These are phyloP conservation scores for Arachis hypogaea DNA, from an alignment of 306 rosid genomes.

Conservation along the genomic window DNA sequence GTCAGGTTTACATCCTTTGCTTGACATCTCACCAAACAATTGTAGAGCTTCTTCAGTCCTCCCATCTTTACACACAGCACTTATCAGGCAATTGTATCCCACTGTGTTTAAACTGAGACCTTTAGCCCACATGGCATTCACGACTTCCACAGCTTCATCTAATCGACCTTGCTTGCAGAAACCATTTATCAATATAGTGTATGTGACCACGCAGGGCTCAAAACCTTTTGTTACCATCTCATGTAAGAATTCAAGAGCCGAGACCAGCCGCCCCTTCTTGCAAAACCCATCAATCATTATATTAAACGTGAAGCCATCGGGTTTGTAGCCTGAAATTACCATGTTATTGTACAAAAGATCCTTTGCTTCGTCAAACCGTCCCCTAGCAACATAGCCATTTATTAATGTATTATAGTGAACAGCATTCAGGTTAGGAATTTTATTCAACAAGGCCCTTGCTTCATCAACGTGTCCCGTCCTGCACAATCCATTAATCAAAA, in stretches of 20 bases:
- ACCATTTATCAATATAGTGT: slow-evolving; percentile 73
- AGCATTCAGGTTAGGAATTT: slow-evolving; percentile 63
- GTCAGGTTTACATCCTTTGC: slow-evolving; percentile 85
- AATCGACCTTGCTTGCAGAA: slow-evolving; percentile 72
- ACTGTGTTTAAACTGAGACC: slow-evolving; percentile 71
- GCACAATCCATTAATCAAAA: slow-evolving; percentile 78
- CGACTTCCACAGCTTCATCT: slow-evolving; percentile 61
- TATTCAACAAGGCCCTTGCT: slow-evolving; percentile 67
- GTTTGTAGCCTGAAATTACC: slow-evolving; percentile 60
- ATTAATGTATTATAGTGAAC: slow-evolving; percentile 73
- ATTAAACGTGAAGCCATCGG: slow-evolving; percentile 81
- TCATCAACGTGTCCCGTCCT: slow-evolving; percentile 68
- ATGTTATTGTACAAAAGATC: slow-evolving; percentile 56
- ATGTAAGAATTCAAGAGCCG: slow-evolving; percentile 66
- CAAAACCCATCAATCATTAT: slow-evolving; percentile 77
- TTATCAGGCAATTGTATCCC: slow-evolving; percentile 79
- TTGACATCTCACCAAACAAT: slow-evolving; percentile 63
- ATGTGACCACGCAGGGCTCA: slow-evolving; percentile 78
- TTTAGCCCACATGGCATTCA: slow-evolving; percentile 70
- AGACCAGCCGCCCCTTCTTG: slow-evolving; percentile 68
- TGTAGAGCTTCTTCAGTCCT: slow-evolving; percentile 65
- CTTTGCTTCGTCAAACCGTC: slow-evolving; percentile 74
- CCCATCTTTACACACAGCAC: slow-evolving; percentile 64
- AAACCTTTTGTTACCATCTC: slow-evolving; percentile 68
- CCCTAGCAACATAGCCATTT: slow-evolving; percentile 73